phyloP scores from a whole-genome alignment of 2,329 filamentous ascomycete genomes.

The Curvularia hawaiiensis region DNA sequence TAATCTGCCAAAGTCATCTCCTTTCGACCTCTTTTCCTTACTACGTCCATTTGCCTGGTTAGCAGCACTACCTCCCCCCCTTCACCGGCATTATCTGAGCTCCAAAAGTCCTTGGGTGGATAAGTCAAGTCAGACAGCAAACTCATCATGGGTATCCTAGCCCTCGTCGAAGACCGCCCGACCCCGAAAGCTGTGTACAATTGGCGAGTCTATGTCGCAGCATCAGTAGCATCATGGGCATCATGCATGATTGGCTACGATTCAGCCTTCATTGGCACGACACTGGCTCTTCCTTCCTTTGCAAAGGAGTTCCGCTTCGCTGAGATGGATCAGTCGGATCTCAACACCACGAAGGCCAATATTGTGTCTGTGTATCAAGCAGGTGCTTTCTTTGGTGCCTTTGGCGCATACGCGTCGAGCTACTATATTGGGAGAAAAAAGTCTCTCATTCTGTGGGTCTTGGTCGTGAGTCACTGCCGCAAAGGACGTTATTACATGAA shows the following conservation, averaged over 20 bases:
- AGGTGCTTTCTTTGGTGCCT: conserved; percentile 78
- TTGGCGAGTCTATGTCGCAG: conserved; percentile 62
- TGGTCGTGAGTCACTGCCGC: conserved; percentile 47
- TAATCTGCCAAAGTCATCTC: conserved; percentile 1
- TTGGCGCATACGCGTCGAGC: conserved; percentile 61
- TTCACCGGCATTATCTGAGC: conserved; percentile 2
- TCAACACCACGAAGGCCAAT: conserved; percentile 70
- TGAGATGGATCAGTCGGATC: conserved; percentile 52
- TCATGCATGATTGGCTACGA: conserved; percentile 68
- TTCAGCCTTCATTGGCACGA: conserved; percentile 77
- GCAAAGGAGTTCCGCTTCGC: conserved; percentile 69
- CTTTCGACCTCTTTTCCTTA: not conserved
- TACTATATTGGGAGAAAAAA: conserved; percentile 71
- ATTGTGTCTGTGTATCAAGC: conserved; percentile 84
- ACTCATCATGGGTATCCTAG: conserved; percentile 42
- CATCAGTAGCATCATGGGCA: conserved; percentile 60
- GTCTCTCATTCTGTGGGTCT: conserved; percentile 65
- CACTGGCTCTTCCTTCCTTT: conserved; percentile 73
- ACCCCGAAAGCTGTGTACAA: conserved; percentile 65
- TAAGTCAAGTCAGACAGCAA: not conserved
- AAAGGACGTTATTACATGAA: not conserved
- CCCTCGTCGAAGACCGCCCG: conserved; percentile 51
- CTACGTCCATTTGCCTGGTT: conserved; percentile 6
- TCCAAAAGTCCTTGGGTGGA: not conserved
- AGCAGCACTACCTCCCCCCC: conserved; percentile 1